These are phyloP conservation scores for Cyclotella cryptica DNA, from an alignment of 108 stramenopile genomes.

Conservation along the genomic window DNA sequence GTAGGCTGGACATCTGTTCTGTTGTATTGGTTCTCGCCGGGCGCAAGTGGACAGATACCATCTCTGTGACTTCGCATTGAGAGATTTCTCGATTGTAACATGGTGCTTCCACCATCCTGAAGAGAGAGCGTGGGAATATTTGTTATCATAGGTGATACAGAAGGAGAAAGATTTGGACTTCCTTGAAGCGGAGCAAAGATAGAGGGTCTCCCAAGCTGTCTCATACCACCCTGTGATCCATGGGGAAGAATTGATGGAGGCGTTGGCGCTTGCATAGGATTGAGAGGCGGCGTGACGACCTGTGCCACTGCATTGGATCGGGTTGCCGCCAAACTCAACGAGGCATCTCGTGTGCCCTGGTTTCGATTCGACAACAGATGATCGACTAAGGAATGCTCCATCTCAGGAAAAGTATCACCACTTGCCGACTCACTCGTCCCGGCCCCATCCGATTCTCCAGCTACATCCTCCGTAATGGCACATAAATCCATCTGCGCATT, in stretches of 20 bases:
- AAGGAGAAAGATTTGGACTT: conserved; percentile 52
- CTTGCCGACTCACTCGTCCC: no score
- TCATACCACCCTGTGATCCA: conserved; percentile 12
- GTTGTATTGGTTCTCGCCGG: background rate
- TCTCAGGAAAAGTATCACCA: no score
- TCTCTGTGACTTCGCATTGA: background rate
- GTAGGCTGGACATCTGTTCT: conserved; percentile 23
- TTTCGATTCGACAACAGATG: no score
- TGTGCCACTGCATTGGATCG: no score
- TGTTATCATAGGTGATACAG: conserved; percentile 11
- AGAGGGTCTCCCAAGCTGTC: conserved; percentile 30
- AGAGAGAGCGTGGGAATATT: conserved; percentile 38
- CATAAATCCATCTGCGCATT: conserved; percentile 62
- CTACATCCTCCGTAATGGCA: conserved; percentile 83
- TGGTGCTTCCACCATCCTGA: conserved; percentile 9
- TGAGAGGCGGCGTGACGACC: conserved; percentile 51
- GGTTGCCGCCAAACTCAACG: background rate
- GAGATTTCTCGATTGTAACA: background rate
- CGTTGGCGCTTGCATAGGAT: conserved; percentile 32
- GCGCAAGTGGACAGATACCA: background rate
- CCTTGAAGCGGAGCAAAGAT: conserved; percentile 56
- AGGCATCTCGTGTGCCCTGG: background rate
- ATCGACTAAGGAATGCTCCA: no score
- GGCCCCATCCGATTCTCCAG: conserved; percentile 22
- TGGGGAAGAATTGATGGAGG: conserved; percentile 31